Base-by-base conservation (phyloP, 2,329 filamentous ascomycete genomes). In the Cadophora gregata region DNA sequence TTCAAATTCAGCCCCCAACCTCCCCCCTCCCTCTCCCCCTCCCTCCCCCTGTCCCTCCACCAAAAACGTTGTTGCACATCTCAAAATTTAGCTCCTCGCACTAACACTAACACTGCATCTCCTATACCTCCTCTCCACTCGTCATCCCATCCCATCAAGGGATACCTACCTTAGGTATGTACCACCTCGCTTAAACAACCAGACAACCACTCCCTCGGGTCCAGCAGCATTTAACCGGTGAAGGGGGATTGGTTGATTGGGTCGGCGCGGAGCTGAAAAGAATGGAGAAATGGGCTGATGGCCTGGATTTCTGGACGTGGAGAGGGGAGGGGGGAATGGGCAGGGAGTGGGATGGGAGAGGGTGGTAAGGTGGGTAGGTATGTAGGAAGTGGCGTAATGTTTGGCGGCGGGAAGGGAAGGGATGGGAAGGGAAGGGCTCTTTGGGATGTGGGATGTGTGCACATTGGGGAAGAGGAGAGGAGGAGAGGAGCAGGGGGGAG, bases 31-130 rank as follows among this genome's bases (percentile, higher is more conserved):
- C 38, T 16, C 16, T 2, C 5, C 38, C 38, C 10, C 14, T 16
- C 31, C 10, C 31, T 33, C 31, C 31, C 31, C 31, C 31, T 33
- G n/a, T n/a, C n/a, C n/a, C n/a, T n/a, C n/a, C n/a, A n/a, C n/a
- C 31, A 33, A 33, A 33, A 33, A 36, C 14, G 9, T 14, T 55
- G 50, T 55, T 55, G 50, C 50, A 55, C 50, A 19, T 55, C 50
- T 55, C 50, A 55, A 21, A 31, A 55, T n/a, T 33, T 55, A 55
- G 50, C 50, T 55, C 27, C 50, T 55, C 25, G 50, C 50, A 27
- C 50, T 55, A 55, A 24, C 24, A 12, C 8, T 25, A 29, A 3
- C 25, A 51, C 14, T 25, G 21, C 48, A 24, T 27, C 48, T 27
- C 24, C 21, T 51, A 16, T n/a, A 48, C 12, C 48, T 5, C 25